Base-by-base conservation (phyloP, 352 stramenopile genomes). In the Phytophthora vignae region DNA sequence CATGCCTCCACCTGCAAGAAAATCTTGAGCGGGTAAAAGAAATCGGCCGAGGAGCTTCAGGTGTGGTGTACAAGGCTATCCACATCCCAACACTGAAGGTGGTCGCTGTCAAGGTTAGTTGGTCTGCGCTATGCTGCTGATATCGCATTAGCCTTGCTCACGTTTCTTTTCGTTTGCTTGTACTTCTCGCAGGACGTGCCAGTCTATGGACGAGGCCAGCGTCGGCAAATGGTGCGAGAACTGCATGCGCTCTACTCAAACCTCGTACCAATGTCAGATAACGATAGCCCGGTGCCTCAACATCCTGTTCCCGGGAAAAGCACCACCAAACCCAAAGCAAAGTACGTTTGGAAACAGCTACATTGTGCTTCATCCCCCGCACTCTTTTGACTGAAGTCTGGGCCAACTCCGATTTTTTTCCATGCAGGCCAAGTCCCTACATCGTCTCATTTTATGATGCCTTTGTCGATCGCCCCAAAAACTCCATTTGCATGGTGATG, bases 391-490 rank as follows among this genome's bases (percentile, higher is more conserved):
- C 40, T 55, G 29, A 63, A n/a, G 5, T 14, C 17, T 27, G 12
- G 46, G n/a, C 9, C n/a, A 40, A 63, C 22, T 65, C 68, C 58
- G 56, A 42, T 42, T 42, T 15, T 46, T 62, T 38, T 69, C 11
- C 27, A 49, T 55, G 15, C 40, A 96, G 89, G 21, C 74, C 88
- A 19, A 94, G 92, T 71, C 92, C 92, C 21, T 92, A 96, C 62
- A 96, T 98, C 49, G 93, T 98, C 19, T 95, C 86, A 14, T 98
- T 98, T 71, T 97, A 97, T 69, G 92, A 98, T 64, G 93, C 91
- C n/a, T 98, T 97, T 69, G 88, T 95, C 5, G 92, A 97, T 69
- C 81, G 86, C 11, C 79, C 88, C 17, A 95, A 97, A 64, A 96
- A 95, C 68, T 94, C 81, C 27, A 93, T 98, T 49, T 95, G 83